Base-by-base conservation (phyloP, 2,329 filamentous ascomycete genomes). In the Leptographium radiaticola region DNA sequence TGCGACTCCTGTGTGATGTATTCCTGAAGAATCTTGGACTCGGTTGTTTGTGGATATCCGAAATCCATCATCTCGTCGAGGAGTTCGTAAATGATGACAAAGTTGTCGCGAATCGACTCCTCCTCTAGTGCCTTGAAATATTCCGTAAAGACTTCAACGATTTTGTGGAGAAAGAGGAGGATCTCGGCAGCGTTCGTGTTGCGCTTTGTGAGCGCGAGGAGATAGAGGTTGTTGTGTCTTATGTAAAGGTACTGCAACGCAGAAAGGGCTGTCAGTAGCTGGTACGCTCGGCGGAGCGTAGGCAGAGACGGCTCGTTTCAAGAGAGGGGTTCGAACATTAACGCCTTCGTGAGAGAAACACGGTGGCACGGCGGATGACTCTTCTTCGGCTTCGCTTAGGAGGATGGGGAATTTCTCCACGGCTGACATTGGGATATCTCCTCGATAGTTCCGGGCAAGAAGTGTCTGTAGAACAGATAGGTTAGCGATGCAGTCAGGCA, bases 1-100 rank as follows among this genome's bases (percentile, higher is more conserved):
- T 98, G 93, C 53, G 90, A 96, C 71, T 98, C 93, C 71, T 98
- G 93, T 43, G 93, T 98, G 68, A 98, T 98, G 74, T 95, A 95
- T 75, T 98, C 93, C 70, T 98, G 93, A 57, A 98, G 75, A 68
- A 98, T 98, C 79, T 98, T 98, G 68, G 83, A 88, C 70, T 98
- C 93, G 60, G 93, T 98, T 11, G 93, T 98, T 70, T 98, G 93
- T 7, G 93, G 93, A 69, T 98, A 96, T 59, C 93, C 93, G 75
- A 98, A 98, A 71, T 98, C 93, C 93, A 98, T 98, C 93, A 98
- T 98, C 75, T 98, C 93, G 67, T 98, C 93, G 59, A 98, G 80
- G 57, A 98, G 73, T 71, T 98, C 93, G 76, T 98, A 98, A 66
- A 98, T 98, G 66, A 98, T 84, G 69, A 98, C 93, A 67, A 98